These are phyloP conservation scores for Chrysoporthe austroafricana DNA, from an alignment of 2,329 filamentous ascomycete species.

Conservation along the genomic window DNA sequence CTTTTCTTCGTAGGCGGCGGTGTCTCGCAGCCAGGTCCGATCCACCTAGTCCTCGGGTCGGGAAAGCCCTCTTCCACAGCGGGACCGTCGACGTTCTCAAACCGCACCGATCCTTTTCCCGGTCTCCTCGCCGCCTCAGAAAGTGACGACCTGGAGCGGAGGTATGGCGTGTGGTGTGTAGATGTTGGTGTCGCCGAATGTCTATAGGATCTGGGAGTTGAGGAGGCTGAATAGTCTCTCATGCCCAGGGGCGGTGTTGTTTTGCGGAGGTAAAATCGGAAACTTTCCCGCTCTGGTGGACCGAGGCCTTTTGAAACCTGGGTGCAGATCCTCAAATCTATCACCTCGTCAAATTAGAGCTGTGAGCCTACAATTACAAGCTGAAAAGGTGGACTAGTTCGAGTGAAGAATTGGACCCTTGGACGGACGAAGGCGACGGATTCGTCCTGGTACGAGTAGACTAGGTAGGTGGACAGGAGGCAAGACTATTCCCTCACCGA, in stretches of 20 bases:
- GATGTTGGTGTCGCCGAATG: neutral
- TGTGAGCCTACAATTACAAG: neutral
- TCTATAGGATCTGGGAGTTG: neutral
- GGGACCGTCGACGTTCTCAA: neutral
- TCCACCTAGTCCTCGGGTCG: constrained; percentile 3
- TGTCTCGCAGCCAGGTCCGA: constrained; percentile 3
- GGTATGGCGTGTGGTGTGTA: neutral
- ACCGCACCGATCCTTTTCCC: neutral
- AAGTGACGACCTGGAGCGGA: neutral
- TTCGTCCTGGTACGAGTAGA: constrained; percentile 1
- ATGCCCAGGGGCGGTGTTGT: neutral
- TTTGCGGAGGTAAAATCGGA: neutral
- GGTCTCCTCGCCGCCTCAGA: neutral
- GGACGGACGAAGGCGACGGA: constrained; percentile 1
- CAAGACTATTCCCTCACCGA: neutral
- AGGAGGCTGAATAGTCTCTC: constrained; percentile 1
- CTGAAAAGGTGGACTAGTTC: neutral
- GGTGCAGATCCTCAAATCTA: constrained; percentile 2
- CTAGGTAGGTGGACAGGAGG: neutral
- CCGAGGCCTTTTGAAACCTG: neutral
- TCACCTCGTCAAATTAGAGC: neutral
- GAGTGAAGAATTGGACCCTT: neutral
- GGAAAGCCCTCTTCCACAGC: neutral
- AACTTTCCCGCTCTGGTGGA: constrained; percentile 7
- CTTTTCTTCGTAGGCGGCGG: neutral